These are phyloP conservation scores for Dysphania ambrosioides DNA, from an alignment of 148 eudicot species.

Conservation along the genomic window DNA sequence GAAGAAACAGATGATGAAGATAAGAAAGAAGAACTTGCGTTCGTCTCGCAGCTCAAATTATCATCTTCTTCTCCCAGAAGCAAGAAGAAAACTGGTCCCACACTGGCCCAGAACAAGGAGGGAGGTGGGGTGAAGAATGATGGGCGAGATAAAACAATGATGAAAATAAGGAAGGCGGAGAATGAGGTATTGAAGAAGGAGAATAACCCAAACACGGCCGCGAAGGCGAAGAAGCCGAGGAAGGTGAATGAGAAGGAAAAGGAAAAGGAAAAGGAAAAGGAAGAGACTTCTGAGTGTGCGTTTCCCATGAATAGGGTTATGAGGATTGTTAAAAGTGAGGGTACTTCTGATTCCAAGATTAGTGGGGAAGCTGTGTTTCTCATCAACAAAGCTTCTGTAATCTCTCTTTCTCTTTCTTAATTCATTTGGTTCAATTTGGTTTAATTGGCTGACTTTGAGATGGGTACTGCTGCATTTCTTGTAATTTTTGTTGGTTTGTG, in stretches of 20 bases:
- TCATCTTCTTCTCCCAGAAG: not conserved
- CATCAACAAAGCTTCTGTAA: slow-evolving; percentile 71
- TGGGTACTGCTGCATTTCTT: not conserved
- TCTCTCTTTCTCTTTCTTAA: not conserved
- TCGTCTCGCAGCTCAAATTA: not conserved
- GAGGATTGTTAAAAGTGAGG: slow-evolving; percentile 52
- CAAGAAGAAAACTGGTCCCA: not conserved
- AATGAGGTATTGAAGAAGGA: slow-evolving; percentile 13
- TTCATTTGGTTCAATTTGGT: not conserved
- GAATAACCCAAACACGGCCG: slow-evolving; percentile 13
- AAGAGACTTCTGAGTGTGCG: slow-evolving; percentile 23
- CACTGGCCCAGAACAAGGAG: not conserved
- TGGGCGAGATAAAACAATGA: slow-evolving; percentile 6
- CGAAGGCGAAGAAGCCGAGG: slow-evolving; percentile 4
- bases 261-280: slow-evolving; percentile 11
- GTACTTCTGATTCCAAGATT: slow-evolving; percentile 38
- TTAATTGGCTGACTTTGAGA: not conserved
- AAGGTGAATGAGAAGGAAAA: slow-evolving; percentile 1
- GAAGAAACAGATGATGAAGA: not conserved
- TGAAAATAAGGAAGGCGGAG: slow-evolving; percentile 18
- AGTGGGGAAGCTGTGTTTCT: slow-evolving; percentile 57
- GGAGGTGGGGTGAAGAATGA: not conserved
- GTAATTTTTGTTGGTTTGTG: not conserved
- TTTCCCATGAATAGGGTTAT: slow-evolving; percentile 51
- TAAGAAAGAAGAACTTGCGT: not conserved